Base-by-base conservation (phyloP, 768 basidiomycete species). In the Suillus placidus region DNA sequence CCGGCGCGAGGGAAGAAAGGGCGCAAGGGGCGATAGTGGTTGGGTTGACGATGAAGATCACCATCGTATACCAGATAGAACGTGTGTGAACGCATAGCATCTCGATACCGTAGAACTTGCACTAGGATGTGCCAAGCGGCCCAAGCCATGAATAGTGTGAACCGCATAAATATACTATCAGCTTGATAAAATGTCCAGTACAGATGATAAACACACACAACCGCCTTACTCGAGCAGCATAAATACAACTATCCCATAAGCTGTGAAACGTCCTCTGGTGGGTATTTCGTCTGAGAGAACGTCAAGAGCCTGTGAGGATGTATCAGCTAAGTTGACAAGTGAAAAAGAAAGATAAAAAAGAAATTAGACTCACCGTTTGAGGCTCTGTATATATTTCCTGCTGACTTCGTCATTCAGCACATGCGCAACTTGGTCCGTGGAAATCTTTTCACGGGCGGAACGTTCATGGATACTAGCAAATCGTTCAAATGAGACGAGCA, bases 361-460 rank as follows among this genome's bases (percentile, higher is more conserved):
- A 42, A 67, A 4, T 32, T 13, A n/a, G 7, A 70, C 81, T n/a
- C 70, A 94, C 95, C 96, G 81, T 80, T 98, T 99, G 62, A 99
- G 76, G 75, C 94, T 97, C 79, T 99, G 97, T 64, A 99, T 99
- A 74, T 98, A 99, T 78, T 99, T 99, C 67, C 97, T 86, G 72
- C 94, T 95, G 73, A 98, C 94, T 87, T 99, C 97, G 72, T 99
- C 97, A 75, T 99, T 99, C 65, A 99, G 76, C 3, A 99, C 97
- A 77, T 99, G 97, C 0, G 97, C 97, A 9, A 99, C 95, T 75
- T 96, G 94, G 76, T 98, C 96, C 45, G 92, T 89, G 16, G 94
- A 95, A 66, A 99, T 99, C 80, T 98, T 98, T 78, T 99, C 97
- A 68, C 96, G 90, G 2, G 97, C 97, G 0, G 94, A 95, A 74